Conservation (phyloP, 2,329 filamentous ascomycete species). For the Fusarium praegraminearum region DNA sequence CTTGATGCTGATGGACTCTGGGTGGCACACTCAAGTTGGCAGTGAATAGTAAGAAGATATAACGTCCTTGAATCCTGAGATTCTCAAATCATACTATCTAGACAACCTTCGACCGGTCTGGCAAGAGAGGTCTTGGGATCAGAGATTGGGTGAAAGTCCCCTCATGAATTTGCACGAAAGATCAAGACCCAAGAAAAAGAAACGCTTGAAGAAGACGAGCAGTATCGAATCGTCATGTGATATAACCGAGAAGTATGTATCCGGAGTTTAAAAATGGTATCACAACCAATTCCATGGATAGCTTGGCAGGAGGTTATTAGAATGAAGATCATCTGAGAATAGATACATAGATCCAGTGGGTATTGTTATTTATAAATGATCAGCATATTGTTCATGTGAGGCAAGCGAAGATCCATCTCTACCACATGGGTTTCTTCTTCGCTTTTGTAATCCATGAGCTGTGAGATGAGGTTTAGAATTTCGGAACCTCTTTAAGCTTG, state of each 20-base stretch:
- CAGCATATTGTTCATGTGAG: not conserved
- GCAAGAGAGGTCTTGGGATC: fast-evolving
- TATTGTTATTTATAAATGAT: not conserved
- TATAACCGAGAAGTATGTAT: not conserved
- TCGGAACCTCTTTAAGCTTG: not conserved
- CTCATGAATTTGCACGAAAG: not conserved
- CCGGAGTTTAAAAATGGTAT: not conserved
- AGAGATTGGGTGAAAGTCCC: not conserved
- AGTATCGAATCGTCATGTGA: not conserved
- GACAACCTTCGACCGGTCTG: too few species aligned
- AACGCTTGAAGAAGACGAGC: not conserved
- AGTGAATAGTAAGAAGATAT: too few species aligned
- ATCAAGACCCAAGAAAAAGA: not conserved
- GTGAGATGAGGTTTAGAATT: not conserved
- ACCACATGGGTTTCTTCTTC: not conserved
- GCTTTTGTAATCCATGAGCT: not conserved
- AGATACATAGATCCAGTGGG: not conserved
- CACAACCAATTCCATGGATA: too few species aligned
- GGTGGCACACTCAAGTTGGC: too few species aligned
- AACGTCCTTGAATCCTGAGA: too few species aligned
- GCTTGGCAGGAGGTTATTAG: not conserved
- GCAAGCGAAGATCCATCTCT: not conserved
- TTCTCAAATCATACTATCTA: too few species aligned
- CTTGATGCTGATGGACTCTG: too few species aligned
- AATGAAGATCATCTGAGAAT: not conserved